Evolutionary conservation across 2,329 filamentous ascomycete species (phyloP).

Genomic region (Bipolaris cookei): DNA sequence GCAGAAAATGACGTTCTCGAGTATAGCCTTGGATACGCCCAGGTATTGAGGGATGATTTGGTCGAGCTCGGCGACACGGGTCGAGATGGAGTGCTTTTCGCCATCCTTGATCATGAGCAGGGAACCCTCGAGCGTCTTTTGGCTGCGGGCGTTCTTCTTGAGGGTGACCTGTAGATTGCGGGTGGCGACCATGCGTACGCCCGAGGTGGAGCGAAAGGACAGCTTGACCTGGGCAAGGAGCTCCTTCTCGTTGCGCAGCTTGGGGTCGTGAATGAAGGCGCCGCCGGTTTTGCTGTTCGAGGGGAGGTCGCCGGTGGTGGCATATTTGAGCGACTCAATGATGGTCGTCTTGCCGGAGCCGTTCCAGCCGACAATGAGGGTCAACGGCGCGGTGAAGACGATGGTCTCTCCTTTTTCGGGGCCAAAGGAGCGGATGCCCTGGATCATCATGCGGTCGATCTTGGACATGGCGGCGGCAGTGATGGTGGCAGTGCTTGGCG

Average conservation of each 20-base stretch:
- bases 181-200: conserved; percentile 80
- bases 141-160: conserved; percentile 76
- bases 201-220: conserved; percentile 79
- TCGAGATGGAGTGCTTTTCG: conserved; percentile 79
- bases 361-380: conserved; percentile 95
- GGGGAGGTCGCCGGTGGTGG: conserved; percentile 89
- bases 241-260: conserved; percentile 85
- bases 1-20: conserved; percentile 97
- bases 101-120: conserved; percentile 78
- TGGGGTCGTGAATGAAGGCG: conserved; percentile 97
- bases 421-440: conserved; percentile 85
- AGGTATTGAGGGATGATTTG: conserved; percentile 82
- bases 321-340: conserved; percentile 98
- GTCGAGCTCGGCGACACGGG: conserved; percentile 80
- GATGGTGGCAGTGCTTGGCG: neutral
- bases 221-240: conserved; percentile 91
- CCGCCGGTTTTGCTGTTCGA: conserved; percentile 86
- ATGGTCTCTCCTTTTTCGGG: conserved; percentile 77
- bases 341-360: conserved; percentile 98
- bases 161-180: conserved; percentile 85
- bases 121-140: conserved; percentile 85
- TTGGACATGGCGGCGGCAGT: conserved; percentile 56
- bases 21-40: conserved; percentile 85
- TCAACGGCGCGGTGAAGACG: conserved; percentile 86
- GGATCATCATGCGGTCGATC: conserved; percentile 88